Evolutionary conservation across 2,329 filamentous ascomycete genomes (phyloP), one percentile per base, ranked within the genome.

Genomic region (Colletotrichum musicola): DNA sequence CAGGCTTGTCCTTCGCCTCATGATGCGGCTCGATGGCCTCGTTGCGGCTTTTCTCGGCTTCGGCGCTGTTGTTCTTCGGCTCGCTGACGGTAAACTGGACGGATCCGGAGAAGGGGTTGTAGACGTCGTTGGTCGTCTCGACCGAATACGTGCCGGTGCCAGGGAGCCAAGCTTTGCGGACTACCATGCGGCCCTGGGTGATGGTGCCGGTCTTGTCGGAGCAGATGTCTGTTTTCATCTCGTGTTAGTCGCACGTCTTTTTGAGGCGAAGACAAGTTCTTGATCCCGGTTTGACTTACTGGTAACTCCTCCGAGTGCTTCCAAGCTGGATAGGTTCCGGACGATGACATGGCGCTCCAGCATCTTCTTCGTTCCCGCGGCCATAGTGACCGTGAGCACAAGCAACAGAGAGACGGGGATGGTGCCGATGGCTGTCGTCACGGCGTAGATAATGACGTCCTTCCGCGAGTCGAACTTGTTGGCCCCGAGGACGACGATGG

Each of bases 401-500:
- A 81, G 73, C 72, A 77, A 71, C 66, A 89, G 78, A 40, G 82
- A 82, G n/a, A 83, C 84, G 0, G 80, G 85, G 71, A 87, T 85
- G 79, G 86, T 85, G 9, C 81, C 83, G 14, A 87, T 76, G 69
- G 81, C 81, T 22, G 83, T 82, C 14, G 80, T 82, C 25, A 84
- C 81, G n/a, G 80, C 82, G 68, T 83, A 84, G 67, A 84, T 90
- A 72, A 91, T 88, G 69, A 91, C 88, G 72, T 90, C 88, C 30
- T 84, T 82, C 38, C 82, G 79, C 42, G 78, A 77, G n/a, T 81
- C 78, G 75, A 88, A 89, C 1, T 83, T 73, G 77, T 91, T 92
- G 62, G 90, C 88, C 6, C 83, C 90, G 53, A 92, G 84, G 46
- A 92, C 90, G 72, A 93, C 88, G 72, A 93, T 86, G 9, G 90